Evolutionary conservation across 1,139 yeast genomes (phyloP).

Genomic region (Yamadazyma dushanensis): DNA sequence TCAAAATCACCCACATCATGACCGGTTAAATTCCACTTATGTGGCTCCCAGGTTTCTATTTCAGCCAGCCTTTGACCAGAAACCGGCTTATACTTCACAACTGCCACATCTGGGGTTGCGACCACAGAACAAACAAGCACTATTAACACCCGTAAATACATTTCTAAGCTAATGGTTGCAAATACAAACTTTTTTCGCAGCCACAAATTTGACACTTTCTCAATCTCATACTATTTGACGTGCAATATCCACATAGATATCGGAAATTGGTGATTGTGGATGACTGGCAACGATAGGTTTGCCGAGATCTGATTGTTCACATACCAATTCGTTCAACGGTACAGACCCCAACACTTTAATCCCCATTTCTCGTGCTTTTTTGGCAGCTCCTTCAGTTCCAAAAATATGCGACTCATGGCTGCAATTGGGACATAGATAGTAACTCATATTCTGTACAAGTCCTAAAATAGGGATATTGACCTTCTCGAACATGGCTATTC

Average conservation of each 20-base stretch:
- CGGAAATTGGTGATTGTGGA: constrained; percentile 34
- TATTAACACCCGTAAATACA: too few relatives aligned
- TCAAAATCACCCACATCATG: too few relatives aligned
- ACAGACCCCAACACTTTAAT: constrained; percentile 62
- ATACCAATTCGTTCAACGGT: constrained; percentile 66
- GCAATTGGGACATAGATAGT: constrained; percentile 60
- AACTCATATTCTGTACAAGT: constrained; percentile 82
- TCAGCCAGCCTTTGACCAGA: too few relatives aligned
- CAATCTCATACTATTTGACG: constrained; percentile 16
- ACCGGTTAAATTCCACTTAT: neutral
- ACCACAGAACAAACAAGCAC: too few relatives aligned
- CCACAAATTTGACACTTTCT: neutral
- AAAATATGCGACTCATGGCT: constrained; percentile 72
- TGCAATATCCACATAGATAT: constrained; percentile 50
- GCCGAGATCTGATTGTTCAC: constrained; percentile 62
- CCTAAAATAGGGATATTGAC: constrained; percentile 77
- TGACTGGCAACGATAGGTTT: constrained; percentile 58
- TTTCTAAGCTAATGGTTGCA: too few relatives aligned
- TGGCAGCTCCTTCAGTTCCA: constrained; percentile 64
- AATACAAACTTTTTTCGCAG: constrained; percentile 1
- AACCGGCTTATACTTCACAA: neutral
- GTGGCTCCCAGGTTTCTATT: neutral
- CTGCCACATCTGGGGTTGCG: neutral
- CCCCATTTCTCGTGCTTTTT: constrained; percentile 54
- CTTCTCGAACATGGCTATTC: constrained; percentile 74